Percentiles rank a stretch among this genome's conserved stretches.
These are phyloP conservation scores for Neofusicoccum laricinum DNA, from an alignment of 2,329 filamentous ascomycete genomes.

Conservation along the genomic window DNA sequence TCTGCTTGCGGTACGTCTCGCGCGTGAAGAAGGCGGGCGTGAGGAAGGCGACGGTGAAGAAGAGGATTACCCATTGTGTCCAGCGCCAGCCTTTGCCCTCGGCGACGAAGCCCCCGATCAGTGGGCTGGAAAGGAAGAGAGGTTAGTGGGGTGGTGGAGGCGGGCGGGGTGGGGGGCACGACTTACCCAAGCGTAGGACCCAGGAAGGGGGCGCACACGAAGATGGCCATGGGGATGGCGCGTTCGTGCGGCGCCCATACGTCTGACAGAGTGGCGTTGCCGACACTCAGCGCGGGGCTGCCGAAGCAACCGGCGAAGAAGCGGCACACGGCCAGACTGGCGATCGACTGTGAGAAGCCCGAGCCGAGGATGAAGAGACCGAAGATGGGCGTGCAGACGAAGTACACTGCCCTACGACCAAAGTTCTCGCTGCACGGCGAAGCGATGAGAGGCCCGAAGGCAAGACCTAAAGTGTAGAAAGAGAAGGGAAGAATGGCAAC, in stretches of 20 bases:
- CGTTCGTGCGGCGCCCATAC: conserved; percentile 30
- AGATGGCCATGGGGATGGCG: conserved; percentile 29
- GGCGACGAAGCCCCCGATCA: conserved; percentile 40
- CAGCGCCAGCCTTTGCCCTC: conserved; percentile 39
- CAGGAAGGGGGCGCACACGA: conserved; percentile 36
- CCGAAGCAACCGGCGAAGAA: conserved; percentile 41
- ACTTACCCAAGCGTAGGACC: conserved; percentile 34
- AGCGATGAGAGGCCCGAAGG: conserved; percentile 68
- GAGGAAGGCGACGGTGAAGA: conserved; percentile 36
- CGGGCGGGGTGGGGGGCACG: conserved; percentile 2
- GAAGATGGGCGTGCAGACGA: conserved; percentile 65
- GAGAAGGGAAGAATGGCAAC: conserved; percentile 25
- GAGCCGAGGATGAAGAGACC: conserved; percentile 49
- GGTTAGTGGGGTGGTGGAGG: neutral
- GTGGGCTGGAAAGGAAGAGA: conserved; percentile 22
- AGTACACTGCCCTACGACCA: conserved; percentile 66
- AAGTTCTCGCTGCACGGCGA: conserved; percentile 71
- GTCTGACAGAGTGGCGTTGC: conserved; percentile 39
- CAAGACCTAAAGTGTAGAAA: conserved; percentile 47
- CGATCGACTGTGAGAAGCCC: conserved; percentile 58
- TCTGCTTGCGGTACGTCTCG: conserved; percentile 54
- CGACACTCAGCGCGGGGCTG: conserved; percentile 35
- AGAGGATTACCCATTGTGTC: conserved; percentile 39
- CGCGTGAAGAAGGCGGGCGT: conserved; percentile 38
- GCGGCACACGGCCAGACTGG: conserved; percentile 67